phyloP scores from a whole-genome alignment of 2,329 filamentous ascomycete genomes.

The Cladorrhinum sp. region DNA sequence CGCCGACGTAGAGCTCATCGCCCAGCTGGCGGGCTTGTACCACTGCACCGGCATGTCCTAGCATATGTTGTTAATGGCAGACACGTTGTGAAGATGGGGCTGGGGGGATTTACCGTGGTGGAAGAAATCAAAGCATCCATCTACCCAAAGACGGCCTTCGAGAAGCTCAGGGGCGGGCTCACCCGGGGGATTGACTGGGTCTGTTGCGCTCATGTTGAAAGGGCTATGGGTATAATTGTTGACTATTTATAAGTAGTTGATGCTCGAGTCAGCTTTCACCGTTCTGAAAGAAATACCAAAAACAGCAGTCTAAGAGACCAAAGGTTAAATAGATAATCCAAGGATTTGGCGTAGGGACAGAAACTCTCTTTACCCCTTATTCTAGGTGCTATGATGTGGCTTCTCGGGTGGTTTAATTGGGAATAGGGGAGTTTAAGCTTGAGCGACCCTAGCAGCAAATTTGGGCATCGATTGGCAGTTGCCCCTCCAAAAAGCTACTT shows the following conservation, averaged over 20 bases:
- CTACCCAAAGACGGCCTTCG: slow-evolving; percentile 87
- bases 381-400: not conserved
- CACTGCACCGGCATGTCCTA: slow-evolving; percentile 94
- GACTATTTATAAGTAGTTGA: not conserved
- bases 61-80: not conserved
- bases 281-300: not conserved
- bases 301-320: not conserved
- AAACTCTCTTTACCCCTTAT: not conserved
- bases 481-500: not conserved
- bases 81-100: not conserved
- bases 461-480: slow-evolving; percentile 2
- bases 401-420: not conserved
- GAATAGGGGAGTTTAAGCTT: not conserved
- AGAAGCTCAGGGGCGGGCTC: slow-evolving; percentile 54
- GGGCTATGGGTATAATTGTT: not conserved
- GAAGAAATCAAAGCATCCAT: slow-evolving; percentile 99
- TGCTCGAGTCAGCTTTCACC: not conserved
- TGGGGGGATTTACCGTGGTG: slow-evolving; percentile 70
- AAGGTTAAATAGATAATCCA: not conserved
- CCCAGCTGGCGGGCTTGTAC: slow-evolving; percentile 92
- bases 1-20: slow-evolving; percentile 81
- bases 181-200: slow-evolving; percentile 36
- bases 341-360: not conserved
- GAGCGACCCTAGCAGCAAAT: slow-evolving; percentile 3
- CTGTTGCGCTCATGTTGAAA: slow-evolving; percentile 22